These are phyloP conservation scores for Chalciporus sp. DNA, from an alignment of 1,284 basidiomycete species.

Conservation along the genomic window DNA sequence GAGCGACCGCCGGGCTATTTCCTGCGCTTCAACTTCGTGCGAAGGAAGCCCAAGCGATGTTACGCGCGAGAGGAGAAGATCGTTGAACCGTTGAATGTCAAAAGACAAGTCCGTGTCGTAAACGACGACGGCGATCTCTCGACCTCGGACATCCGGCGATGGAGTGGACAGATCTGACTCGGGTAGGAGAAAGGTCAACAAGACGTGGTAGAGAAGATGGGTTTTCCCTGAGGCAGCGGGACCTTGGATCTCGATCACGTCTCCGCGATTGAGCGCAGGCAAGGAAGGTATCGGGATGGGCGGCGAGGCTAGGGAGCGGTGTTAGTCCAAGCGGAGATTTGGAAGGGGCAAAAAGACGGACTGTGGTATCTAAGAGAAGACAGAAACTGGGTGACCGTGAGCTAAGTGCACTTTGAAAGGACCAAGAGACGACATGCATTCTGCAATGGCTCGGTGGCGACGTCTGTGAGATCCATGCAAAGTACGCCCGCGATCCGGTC, in stretches of 20 bases:
- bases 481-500: not conserved
- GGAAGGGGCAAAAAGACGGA: slow-evolving; percentile 7
- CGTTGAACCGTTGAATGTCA: slow-evolving; percentile 53
- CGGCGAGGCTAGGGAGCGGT: slow-evolving; percentile 20
- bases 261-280: slow-evolving; percentile 30
- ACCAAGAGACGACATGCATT: slow-evolving; percentile 36
- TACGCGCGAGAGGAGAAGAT: slow-evolving; percentile 49
- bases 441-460: slow-evolving; percentile 50
- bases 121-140: slow-evolving; percentile 63
- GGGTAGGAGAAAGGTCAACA: slow-evolving; percentile 65
- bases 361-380: slow-evolving; percentile 20
- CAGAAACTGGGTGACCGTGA: slow-evolving; percentile 26
- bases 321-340: not conserved
- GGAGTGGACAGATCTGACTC: slow-evolving; percentile 19
- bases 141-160: slow-evolving; percentile 48
- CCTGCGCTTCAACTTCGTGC: slow-evolving; percentile 22
- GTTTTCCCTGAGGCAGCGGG: slow-evolving; percentile 74
- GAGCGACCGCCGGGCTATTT: slow-evolving; percentile 47
- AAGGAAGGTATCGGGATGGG: slow-evolving; percentile 32
- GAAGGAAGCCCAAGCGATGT: slow-evolving; percentile 19
- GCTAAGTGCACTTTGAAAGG: slow-evolving; percentile 3
- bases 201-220: slow-evolving; percentile 65
- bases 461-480: slow-evolving; percentile 30
- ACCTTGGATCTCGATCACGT: slow-evolving; percentile 77
- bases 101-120: slow-evolving; percentile 72